These are phyloP conservation scores for Fusarium floridanum DNA, from an alignment of 2,329 filamentous ascomycete genomes.

Conservation along the genomic window DNA sequence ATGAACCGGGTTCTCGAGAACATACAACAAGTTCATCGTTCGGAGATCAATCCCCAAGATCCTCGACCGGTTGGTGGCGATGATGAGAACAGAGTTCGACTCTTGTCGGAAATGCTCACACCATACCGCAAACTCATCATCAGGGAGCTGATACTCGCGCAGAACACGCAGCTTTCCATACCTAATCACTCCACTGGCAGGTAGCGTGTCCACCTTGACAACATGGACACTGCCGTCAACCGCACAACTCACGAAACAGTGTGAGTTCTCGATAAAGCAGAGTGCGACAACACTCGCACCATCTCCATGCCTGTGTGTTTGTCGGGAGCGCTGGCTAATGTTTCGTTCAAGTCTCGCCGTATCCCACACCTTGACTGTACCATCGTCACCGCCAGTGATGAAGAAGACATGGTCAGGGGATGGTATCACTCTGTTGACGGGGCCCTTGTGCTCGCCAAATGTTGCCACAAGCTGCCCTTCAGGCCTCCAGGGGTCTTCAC, in stretches of 20 bases:
- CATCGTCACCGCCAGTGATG: slow-evolving; percentile 92
- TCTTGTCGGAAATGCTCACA: slow-evolving; percentile 92
- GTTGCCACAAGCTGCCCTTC: slow-evolving; percentile 87
- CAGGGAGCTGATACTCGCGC: slow-evolving; percentile 82
- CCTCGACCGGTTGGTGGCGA: slow-evolving; percentile 88
- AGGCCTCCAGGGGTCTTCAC: slow-evolving; percentile 78
- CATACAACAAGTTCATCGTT: slow-evolving; percentile 85
- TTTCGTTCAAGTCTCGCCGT: slow-evolving; percentile 90
- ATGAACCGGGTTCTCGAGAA: slow-evolving; percentile 87
- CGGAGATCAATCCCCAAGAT: slow-evolving; percentile 88
- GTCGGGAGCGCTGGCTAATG: slow-evolving; percentile 86
- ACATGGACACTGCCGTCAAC: slow-evolving; percentile 92
- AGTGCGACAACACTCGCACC: slow-evolving; percentile 82
- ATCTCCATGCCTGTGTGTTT: slow-evolving; percentile 82
- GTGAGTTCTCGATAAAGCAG: slow-evolving; percentile 93
- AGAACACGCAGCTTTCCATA: slow-evolving; percentile 84
- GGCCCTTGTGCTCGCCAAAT: slow-evolving; percentile 87
- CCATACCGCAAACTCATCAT: slow-evolving; percentile 86
- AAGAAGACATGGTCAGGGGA: slow-evolving; percentile 96
- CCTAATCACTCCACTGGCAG: slow-evolving; percentile 67
- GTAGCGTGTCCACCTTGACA: slow-evolving; percentile 77
- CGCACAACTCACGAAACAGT: slow-evolving; percentile 92
- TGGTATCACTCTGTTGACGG: slow-evolving; percentile 84
- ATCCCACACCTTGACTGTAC: slow-evolving; percentile 94
- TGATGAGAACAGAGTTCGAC: slow-evolving; percentile 81